phyloP scores from a whole-genome alignment of 2,329 filamentous ascomycete genomes.

The Ampelomyces quisqualis region DNA sequence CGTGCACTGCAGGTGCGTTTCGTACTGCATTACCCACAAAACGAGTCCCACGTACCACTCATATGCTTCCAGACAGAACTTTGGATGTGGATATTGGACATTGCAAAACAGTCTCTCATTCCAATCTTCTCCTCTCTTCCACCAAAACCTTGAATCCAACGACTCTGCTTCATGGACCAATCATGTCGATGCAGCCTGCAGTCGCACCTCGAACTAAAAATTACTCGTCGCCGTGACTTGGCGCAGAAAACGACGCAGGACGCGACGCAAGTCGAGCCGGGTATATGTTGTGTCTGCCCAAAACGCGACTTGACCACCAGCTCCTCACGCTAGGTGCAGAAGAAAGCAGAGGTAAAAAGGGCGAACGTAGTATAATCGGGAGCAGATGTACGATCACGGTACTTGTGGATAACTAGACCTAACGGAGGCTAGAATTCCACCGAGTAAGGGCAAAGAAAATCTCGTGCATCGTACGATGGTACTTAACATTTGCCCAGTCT shows the following conservation, averaged over 20 bases:
- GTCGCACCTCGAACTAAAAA: slow-evolving; percentile 9
- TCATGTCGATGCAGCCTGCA: neutral
- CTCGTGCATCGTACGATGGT: neutral
- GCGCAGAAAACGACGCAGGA: slow-evolving; percentile 6
- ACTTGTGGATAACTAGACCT: neutral
- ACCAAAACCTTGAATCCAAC: neutral
- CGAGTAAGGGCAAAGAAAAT: slow-evolving; percentile 8
- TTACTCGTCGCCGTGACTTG: slow-evolving; percentile 4
- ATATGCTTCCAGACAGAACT: neutral
- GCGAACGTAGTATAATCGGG: slow-evolving; percentile 5
- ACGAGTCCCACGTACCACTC: neutral
- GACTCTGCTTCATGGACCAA: neutral
- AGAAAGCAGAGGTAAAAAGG: slow-evolving; percentile 8
- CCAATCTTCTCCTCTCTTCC: neutral
- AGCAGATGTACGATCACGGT: slow-evolving; percentile 14
- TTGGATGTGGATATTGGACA: neutral
- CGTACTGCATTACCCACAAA: neutral
- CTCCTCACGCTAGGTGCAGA: slow-evolving; percentile 18
- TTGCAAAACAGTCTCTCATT: neutral
- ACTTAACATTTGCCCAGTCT: no score
- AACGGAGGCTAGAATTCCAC: neutral
- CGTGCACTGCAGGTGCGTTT: no score
- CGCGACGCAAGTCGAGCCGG: slow-evolving; percentile 11
- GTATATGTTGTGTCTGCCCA: slow-evolving; percentile 22
- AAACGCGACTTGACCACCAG: slow-evolving; percentile 14